These are phyloP conservation scores for Penicillium sp. DNA, from an alignment of 2,329 filamentous ascomycete species.

Conservation along the genomic window DNA sequence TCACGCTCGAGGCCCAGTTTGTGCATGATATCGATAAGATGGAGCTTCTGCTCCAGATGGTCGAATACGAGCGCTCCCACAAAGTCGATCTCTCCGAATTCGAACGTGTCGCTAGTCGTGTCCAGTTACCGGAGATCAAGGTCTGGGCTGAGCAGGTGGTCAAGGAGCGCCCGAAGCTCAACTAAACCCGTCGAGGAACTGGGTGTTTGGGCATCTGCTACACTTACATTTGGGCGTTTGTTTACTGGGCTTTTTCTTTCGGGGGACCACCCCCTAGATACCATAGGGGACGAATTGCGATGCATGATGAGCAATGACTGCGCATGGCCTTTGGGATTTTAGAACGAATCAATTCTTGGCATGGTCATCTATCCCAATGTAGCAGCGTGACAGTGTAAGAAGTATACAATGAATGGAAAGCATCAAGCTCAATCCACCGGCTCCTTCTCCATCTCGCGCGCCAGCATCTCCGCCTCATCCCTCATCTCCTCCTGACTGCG, in stretches of 20 bases:
- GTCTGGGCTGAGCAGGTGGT: slow-evolving; percentile 74
- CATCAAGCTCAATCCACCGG: slow-evolving; percentile 25
- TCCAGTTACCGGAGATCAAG: slow-evolving; percentile 72
- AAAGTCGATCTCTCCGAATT: slow-evolving; percentile 82
- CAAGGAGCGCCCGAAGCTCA: slow-evolving; percentile 61
- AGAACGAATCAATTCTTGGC: slow-evolving; percentile 6
- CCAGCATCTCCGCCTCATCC: slow-evolving; percentile 66
- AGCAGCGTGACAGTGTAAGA: not conserved
- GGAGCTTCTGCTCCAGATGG: slow-evolving; percentile 89
- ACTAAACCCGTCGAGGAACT: slow-evolving; percentile 15
- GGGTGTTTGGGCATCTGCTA: not conserved
- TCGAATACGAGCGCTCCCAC: slow-evolving; percentile 81
- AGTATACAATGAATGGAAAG: not conserved
- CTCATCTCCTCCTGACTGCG: slow-evolving; percentile 72
- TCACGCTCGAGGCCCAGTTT: slow-evolving; percentile 78
- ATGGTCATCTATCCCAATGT: not conserved
- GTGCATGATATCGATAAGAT: slow-evolving; percentile 98
- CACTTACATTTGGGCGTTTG: slow-evolving; percentile 10
- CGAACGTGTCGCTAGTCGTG: slow-evolving; percentile 66
- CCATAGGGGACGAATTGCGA: slow-evolving; percentile 13
- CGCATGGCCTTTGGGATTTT: slow-evolving; percentile 4
- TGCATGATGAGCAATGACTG: slow-evolving; percentile 14
- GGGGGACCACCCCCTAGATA: slow-evolving; percentile 10
- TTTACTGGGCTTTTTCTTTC: slow-evolving; percentile 4
- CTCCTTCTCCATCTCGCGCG: slow-evolving; percentile 36